A percentile compares a stretch with the other conserved stretches of the same genome.
These are phyloP conservation scores for Candida nonsorbophila DNA, from an alignment of 805 yeast species.

Conservation along the genomic window DNA sequence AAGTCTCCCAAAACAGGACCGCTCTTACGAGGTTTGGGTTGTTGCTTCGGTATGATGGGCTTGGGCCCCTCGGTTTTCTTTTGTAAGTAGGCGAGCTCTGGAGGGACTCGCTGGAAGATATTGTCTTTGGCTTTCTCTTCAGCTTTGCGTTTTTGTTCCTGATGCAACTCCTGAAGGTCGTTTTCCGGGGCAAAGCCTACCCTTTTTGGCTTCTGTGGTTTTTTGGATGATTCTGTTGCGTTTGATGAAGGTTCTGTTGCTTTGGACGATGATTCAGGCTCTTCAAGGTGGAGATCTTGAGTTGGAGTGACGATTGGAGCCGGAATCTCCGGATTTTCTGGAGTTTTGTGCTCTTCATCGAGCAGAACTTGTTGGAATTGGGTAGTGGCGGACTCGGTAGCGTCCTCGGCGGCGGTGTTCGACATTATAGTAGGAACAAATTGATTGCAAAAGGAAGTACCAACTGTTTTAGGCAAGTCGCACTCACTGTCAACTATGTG, in stretches of 20 bases:
- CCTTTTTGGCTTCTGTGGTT: slow-evolving; percentile 10
- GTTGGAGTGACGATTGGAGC: too few species aligned
- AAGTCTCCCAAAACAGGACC: slow-evolving; percentile 37
- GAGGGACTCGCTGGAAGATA: slow-evolving; percentile 37
- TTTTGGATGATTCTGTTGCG: neutral
- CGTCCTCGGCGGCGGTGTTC: neutral
- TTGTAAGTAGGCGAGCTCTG: slow-evolving; percentile 34
- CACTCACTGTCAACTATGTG: slow-evolving; percentile 14
- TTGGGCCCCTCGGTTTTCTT: slow-evolving; percentile 22
- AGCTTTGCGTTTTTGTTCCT: slow-evolving; percentile 19
- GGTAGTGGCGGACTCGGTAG: neutral
- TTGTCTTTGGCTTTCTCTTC: slow-evolving; percentile 20
- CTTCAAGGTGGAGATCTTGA: too few species aligned
- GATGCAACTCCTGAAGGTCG: slow-evolving; percentile 31
- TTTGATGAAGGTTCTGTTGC: neutral
- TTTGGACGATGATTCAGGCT: neutral
- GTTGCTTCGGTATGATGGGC: slow-evolving; percentile 15
- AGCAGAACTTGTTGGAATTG: too few species aligned
- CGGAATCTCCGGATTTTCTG: too few species aligned
- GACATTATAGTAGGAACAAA: neutral
- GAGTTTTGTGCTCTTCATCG: too few species aligned
- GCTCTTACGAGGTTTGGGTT: slow-evolving; percentile 5
- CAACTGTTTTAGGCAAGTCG: neutral
- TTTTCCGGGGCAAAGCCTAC: slow-evolving; percentile 37
- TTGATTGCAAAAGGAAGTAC: neutral